phyloP scores from a whole-genome alignment of 179 eudicot species.

The Dionaea muscipula region DNA sequence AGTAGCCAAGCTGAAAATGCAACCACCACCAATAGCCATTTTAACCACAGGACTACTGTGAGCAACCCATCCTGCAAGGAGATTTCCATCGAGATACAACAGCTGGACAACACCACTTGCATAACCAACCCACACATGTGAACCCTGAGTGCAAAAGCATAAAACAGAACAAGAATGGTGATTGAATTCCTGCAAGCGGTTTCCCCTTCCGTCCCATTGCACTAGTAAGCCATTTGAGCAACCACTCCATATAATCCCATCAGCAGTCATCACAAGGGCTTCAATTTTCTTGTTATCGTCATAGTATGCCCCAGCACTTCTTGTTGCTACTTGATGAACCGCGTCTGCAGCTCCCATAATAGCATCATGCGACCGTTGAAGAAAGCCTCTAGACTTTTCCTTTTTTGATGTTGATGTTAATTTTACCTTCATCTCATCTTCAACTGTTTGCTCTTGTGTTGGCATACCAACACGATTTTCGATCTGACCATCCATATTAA shows the following conservation, averaged over 20 bases:
- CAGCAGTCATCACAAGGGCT: slow-evolving; percentile 57
- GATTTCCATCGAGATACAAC: slow-evolving; percentile 75
- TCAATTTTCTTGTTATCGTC: slow-evolving; percentile 84
- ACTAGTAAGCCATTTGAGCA: slow-evolving; percentile 68
- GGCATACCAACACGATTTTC: slow-evolving; percentile 80
- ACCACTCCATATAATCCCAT: slow-evolving; percentile 86
- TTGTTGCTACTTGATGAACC: slow-evolving; percentile 80
- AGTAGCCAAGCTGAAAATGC: slow-evolving; percentile 70
- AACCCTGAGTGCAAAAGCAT: slow-evolving; percentile 72
- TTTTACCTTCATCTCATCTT: slow-evolving; percentile 79
- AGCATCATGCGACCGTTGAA: slow-evolving; percentile 89
- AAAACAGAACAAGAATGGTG: slow-evolving; percentile 62
- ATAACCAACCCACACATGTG: slow-evolving; percentile 84
- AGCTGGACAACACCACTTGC: slow-evolving; percentile 74
- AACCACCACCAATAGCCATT: slow-evolving; percentile 58
- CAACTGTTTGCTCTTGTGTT: slow-evolving; percentile 53
- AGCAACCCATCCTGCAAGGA: slow-evolving; percentile 73
- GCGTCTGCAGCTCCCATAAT: slow-evolving; percentile 99
- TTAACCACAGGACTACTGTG: slow-evolving; percentile 82
- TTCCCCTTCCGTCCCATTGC: slow-evolving; percentile 91
- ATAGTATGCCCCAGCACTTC: slow-evolving; percentile 70
- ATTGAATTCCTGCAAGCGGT: slow-evolving; percentile 60
- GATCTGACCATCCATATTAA: slow-evolving; percentile 65
- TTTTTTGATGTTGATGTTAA: slow-evolving; percentile 62
- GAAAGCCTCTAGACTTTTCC: slow-evolving; percentile 81